A percentile compares a stretch with the other conserved stretches of the same genome.
These are phyloP conservation scores for Fusarium brachygibbosum DNA, from an alignment of 2,329 filamentous ascomycete genomes.

Conservation along the genomic window DNA sequence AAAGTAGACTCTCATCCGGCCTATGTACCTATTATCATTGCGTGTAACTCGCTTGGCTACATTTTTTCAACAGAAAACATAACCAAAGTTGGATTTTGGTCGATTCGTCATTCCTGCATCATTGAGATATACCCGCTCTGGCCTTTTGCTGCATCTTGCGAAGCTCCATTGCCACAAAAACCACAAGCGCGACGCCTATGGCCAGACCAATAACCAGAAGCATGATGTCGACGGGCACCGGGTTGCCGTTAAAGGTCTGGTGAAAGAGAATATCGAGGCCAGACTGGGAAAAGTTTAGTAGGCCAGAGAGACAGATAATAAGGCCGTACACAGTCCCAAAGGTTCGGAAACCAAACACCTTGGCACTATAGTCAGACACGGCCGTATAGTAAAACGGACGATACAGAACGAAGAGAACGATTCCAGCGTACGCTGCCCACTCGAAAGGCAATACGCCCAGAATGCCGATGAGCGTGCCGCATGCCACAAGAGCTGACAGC, in stretches of 20 bases:
- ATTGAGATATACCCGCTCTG: conserved; percentile 45
- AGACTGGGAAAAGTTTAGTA: conserved; percentile 87
- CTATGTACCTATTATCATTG: neutral
- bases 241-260: conserved; percentile 76
- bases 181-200: conserved; percentile 75
- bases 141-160: conserved; percentile 51
- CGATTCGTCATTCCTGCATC: neutral
- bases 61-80: neutral
- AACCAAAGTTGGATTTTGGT: neutral
- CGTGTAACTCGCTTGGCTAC: no score
- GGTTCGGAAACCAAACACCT: conserved; percentile 91
- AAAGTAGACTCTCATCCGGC: neutral
- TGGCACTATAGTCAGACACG: conserved; percentile 89
- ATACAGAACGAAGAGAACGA: conserved; percentile 85
- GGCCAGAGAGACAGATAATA: conserved; percentile 86
- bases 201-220: conserved; percentile 72
- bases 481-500: conserved; percentile 75
- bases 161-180: conserved; percentile 69
- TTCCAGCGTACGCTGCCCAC: conserved; percentile 81
- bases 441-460: conserved; percentile 78
- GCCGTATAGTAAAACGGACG: conserved; percentile 92
- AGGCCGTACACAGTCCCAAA: conserved; percentile 96
- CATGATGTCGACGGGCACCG: conserved; percentile 80
- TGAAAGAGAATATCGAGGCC: conserved; percentile 85
- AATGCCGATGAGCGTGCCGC: conserved; percentile 80